These are phyloP conservation scores for Candida boleticola DNA, from an alignment of 805 yeast genomes.

Conservation along the genomic window DNA sequence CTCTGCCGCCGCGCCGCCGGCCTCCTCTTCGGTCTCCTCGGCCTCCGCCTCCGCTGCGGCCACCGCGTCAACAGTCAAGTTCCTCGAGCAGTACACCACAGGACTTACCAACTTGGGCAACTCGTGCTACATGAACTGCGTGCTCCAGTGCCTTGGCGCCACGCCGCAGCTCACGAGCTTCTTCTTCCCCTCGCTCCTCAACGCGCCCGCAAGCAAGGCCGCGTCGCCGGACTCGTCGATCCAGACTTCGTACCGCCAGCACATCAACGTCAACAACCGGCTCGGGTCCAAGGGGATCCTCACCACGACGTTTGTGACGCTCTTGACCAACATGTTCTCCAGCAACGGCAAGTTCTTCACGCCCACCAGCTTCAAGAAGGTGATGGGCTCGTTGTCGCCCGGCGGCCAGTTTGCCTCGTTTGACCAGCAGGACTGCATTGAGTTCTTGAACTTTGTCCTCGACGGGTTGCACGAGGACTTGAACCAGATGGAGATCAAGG, in stretches of 20 bases:
- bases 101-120: slow-evolving; percentile 85
- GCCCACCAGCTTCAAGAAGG: slow-evolving; percentile 64
- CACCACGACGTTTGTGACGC: slow-evolving; percentile 63
- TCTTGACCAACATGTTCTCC: slow-evolving; percentile 53
- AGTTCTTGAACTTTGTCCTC: slow-evolving; percentile 69
- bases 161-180: slow-evolving; percentile 63
- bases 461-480: slow-evolving; percentile 84
- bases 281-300: slow-evolving; percentile 81
- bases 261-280: slow-evolving; percentile 68
- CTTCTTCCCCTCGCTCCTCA: slow-evolving; percentile 45
- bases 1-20: neutral
- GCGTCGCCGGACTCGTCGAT: slow-evolving; percentile 9
- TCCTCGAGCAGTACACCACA: neutral
- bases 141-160: slow-evolving; percentile 81
- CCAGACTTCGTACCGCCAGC: slow-evolving; percentile 53
- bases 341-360: slow-evolving; percentile 48
- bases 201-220: slow-evolving; percentile 5
- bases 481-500: slow-evolving; percentile 52
- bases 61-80: neutral
- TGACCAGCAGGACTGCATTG: slow-evolving; percentile 86
- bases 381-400: slow-evolving; percentile 65
- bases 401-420: slow-evolving; percentile 55
- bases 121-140: slow-evolving; percentile 90
- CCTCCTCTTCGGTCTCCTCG: neutral
- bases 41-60: neutral